Evolutionary conservation across 441 rosid species (phyloP).

Genomic region (Rhodomyrtus psidioides): DNA sequence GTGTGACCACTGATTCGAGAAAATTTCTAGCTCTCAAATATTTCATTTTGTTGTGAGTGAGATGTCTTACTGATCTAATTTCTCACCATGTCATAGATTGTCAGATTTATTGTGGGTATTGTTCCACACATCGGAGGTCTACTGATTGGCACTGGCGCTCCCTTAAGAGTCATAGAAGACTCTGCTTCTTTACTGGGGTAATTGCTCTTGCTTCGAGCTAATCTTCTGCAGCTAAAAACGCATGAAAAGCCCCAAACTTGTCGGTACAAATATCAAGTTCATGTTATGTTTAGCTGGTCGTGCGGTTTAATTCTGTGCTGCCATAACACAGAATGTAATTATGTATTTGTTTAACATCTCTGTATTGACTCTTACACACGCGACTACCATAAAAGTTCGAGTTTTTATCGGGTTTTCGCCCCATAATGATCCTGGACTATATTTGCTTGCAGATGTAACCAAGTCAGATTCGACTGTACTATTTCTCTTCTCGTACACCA

Average conservation of each 20-base stretch:
- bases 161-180: not conserved
- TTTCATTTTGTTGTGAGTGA: not conserved
- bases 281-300: not conserved
- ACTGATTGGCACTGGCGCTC: not conserved
- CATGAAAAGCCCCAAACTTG: not conserved
- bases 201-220: not conserved
- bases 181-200: not conserved
- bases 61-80: not conserved
- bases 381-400: not conserved
- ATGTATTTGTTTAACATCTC: not conserved
- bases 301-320: not conserved
- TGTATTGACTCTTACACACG: not conserved
- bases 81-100: not conserved
- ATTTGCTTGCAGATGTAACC: not conserved
- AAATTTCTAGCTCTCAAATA: not conserved
- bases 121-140: not conserved
- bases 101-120: not conserved
- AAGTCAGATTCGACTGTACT: not conserved
- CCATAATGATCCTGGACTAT: not conserved
- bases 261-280: not conserved
- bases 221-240: not conserved
- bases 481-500: not conserved
- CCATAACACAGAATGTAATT: not conserved
- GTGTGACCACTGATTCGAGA: not conserved
- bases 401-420: not conserved